A percentile compares a stretch with the other conserved stretches of the same genome.
These are phyloP conservation scores for Ramichloridium luteum DNA, from an alignment of 2,329 filamentous ascomycete genomes.

Conservation along the genomic window DNA sequence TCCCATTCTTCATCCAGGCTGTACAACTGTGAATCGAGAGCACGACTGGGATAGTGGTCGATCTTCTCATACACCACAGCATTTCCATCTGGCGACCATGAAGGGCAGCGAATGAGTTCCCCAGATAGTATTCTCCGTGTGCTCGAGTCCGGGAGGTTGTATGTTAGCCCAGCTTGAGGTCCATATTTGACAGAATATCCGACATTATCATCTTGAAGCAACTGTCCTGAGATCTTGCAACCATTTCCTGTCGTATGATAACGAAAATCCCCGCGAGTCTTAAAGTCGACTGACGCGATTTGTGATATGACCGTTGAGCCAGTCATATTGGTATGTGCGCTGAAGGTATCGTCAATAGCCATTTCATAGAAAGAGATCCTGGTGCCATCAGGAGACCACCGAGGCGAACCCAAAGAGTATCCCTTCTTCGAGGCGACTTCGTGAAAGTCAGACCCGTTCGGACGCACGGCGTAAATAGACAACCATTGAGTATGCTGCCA, in stretches of 20 bases:
- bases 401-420: constrained; percentile 6
- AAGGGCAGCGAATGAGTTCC: constrained; percentile 3
- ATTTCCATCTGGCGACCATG: constrained; percentile 7
- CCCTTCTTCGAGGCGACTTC: constrained; percentile 5
- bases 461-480: constrained; percentile 8
- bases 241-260: constrained; percentile 5
- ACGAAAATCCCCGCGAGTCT: constrained; percentile 5
- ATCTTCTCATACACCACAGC: constrained; percentile 8
- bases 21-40: constrained; percentile 6
- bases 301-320: constrained; percentile 6
- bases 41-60: constrained; percentile 5
- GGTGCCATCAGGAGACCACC: constrained; percentile 7
- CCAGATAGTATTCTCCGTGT: constrained; percentile 4
- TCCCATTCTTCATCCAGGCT: constrained; percentile 10
- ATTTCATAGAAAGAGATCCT: constrained; percentile 9
- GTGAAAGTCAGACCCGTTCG: constrained; percentile 9
- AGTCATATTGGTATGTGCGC: constrained; percentile 7
- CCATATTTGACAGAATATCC: constrained; percentile 8
- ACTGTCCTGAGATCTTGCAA: constrained; percentile 7
- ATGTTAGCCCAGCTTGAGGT: no score
- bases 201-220: constrained; percentile 6
- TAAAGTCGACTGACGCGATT: constrained; percentile 8
- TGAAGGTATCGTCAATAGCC: constrained; percentile 7
- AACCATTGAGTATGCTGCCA: constrained; percentile 10
- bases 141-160: constrained; percentile 3